These are phyloP conservation scores for Laetiporus sulphureus DNA, from an alignment of 1,284 basidiomycete genomes.

Conservation along the genomic window DNA sequence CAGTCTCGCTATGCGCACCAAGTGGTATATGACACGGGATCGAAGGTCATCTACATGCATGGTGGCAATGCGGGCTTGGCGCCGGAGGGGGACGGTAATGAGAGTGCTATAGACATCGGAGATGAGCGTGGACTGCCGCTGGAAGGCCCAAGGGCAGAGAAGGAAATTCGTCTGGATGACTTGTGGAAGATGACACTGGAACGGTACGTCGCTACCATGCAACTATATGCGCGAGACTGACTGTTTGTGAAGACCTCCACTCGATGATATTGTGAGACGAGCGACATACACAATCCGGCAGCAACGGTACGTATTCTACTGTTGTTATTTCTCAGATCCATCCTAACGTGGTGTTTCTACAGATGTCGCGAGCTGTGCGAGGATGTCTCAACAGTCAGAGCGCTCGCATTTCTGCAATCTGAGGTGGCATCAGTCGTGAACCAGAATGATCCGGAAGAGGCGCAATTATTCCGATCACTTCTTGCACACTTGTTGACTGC, in stretches of 20 bases:
- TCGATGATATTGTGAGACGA: conserved; percentile 53
- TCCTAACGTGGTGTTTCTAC: neutral
- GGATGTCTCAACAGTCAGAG: conserved; percentile 54
- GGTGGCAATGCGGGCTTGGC: conserved; percentile 58
- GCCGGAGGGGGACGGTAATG: conserved; percentile 5
- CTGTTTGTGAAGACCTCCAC: conserved; percentile 38
- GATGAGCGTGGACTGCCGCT: conserved; percentile 2
- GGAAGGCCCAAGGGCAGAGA: conserved; percentile 14
- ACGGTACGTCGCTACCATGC: conserved; percentile 36
- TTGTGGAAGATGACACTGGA: conserved; percentile 68
- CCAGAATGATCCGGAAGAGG: conserved; percentile 55
- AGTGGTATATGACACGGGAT: conserved; percentile 58
- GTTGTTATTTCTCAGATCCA: neutral
- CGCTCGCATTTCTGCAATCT: conserved; percentile 63
- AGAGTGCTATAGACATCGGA: conserved; percentile 3
- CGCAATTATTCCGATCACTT: conserved; percentile 56
- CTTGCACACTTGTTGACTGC: conserved; percentile 54
- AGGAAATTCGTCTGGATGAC: conserved; percentile 56
- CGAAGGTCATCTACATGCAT: conserved; percentile 56
- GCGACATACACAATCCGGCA: conserved; percentile 55
- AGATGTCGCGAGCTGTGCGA: conserved; percentile 79
- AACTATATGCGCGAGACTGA: neutral
- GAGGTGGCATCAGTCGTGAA: conserved; percentile 66
- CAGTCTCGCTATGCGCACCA: conserved; percentile 65
- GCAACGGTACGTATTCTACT: conserved; percentile 50